Conservation (phyloP, 345 rosid species). For the Salix brachista region DNA sequence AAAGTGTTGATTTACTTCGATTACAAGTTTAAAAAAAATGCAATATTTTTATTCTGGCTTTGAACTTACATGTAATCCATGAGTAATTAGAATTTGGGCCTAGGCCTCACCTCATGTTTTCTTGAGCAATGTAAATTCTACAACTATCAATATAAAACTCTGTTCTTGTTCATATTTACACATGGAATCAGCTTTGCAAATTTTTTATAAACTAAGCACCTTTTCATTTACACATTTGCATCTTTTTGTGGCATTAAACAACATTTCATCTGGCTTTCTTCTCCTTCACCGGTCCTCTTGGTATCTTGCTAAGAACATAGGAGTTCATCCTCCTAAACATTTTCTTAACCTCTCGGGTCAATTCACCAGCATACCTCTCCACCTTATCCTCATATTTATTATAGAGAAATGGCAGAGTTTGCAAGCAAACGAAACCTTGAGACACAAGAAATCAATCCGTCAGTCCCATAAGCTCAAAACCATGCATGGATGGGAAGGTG, state of each 20-base stretch:
- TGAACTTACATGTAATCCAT: too few relatives aligned
- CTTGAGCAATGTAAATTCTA: too few relatives aligned
- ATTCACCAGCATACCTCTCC: conserved; percentile 38
- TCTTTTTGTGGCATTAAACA: neutral
- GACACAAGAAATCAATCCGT: neutral
- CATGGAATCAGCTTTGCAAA: neutral
- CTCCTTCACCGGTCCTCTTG: conserved; percentile 63
- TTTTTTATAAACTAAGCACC: neutral
- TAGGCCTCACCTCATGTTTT: too few relatives aligned
- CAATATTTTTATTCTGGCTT: too few relatives aligned
- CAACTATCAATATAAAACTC: neutral
- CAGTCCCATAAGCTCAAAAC: neutral
- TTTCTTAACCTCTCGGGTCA: conserved; percentile 39
- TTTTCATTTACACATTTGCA: neutral
- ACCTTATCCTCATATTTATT: conserved; percentile 59
- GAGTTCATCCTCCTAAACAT: conserved; percentile 45
- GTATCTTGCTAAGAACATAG: conserved; percentile 66
- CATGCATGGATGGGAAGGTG: neutral
- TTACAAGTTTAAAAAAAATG: too few relatives aligned
- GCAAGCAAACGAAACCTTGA: conserved; percentile 48
- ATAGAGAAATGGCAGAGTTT: conserved; percentile 64
- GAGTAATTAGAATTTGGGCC: too few relatives aligned
- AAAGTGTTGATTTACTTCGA: too few relatives aligned
- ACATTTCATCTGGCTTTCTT: conserved; percentile 40
- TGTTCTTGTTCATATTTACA: neutral